Conservation (phyloP, 2,329 filamentous ascomycete species). For the Cadophora gregata region DNA sequence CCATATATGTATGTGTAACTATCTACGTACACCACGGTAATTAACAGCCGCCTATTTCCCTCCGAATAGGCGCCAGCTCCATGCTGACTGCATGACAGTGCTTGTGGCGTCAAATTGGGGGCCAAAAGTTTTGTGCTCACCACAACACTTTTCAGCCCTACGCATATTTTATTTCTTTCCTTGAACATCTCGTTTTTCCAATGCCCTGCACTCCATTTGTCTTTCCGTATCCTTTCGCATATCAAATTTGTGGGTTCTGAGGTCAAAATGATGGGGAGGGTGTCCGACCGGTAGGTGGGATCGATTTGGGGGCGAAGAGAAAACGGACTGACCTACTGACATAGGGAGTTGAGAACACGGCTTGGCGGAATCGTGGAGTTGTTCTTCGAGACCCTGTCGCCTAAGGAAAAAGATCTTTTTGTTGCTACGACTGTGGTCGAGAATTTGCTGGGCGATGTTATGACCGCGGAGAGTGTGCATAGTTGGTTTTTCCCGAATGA, state of each 20-base stretch:
- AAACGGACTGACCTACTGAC: not conserved
- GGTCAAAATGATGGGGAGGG: not conserved
- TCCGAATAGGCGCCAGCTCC: not conserved
- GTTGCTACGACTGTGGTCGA: conserved; percentile 13
- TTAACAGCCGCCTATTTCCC: not conserved
- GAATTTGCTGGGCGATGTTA: conserved; percentile 2
- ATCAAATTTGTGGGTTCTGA: no score
- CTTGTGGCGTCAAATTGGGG: not conserved
- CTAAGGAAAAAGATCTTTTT: conserved; percentile 5
- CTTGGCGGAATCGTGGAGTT: conserved; percentile 11
- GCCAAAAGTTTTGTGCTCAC: not conserved
- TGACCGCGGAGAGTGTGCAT: conserved; percentile 6
- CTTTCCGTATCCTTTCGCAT: not conserved
- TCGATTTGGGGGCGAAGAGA: not conserved
- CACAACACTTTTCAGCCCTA: not conserved
- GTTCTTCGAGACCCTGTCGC: conserved; percentile 5
- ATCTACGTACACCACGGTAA: no score
- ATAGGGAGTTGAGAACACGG: conserved; percentile 5
- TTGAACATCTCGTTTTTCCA: not conserved
- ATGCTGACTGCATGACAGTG: not conserved
- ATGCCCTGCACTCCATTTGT: not conserved
- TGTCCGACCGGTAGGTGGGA: not conserved
- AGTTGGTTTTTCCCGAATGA: not conserved
- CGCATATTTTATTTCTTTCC: not conserved
- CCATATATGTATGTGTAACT: no score